Evolutionary conservation across 345 rosid genomes (phyloP), one percentile per base, ranked within the genome.

Genomic region (Diplotaxis tenuifolia): DNA sequence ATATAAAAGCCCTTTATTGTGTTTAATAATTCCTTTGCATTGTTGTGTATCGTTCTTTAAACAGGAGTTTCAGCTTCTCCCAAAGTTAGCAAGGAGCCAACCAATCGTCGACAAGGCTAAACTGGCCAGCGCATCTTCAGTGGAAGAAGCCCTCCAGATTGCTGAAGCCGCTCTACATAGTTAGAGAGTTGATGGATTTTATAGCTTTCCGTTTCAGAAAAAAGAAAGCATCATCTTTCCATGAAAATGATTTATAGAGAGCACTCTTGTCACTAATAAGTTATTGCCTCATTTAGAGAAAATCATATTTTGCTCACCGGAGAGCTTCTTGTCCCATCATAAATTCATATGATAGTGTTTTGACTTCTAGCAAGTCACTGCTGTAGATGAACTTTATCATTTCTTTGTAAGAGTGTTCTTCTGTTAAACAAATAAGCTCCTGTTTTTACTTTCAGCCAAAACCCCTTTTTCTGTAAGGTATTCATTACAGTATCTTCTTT

Each of bases 21-120:
- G 10, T 62, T 49, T 21, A 34, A 10, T 28, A 47, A 19, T 47
- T 14, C 0, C 0, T 22, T 62, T 40, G 3, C n/a, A 22, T 59
- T 47, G 8, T 50, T 65, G 38, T 49, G 7, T 19, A 18, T 49
- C 16, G 65, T 14, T 71, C 23, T 65, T 25, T 29, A 54, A 5
- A 67, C 76, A 87, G 98, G 98, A 92, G 85, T 87, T 90, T 70
- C 84, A 92, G 80, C 89, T 92, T 58, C 95, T 92, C 9, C 96
- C 93, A 7, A 78, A 84, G 82, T 87, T 88, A 54, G 93, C 92
- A n/a, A 82, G 97, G 84, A 77, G 83, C 81, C 96, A 88, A 76
- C 99, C 99, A 22, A 40, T 66, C 0, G 83, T 91, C 10, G 93
- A 95, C 29, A 91, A 85, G 78, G 78, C 86, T 40, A 85, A 85